Evolutionary conservation across 345 rosid species (phyloP), one percentile per base, ranked within the genome.

Genomic region (Stellera chamaejasme): DNA sequence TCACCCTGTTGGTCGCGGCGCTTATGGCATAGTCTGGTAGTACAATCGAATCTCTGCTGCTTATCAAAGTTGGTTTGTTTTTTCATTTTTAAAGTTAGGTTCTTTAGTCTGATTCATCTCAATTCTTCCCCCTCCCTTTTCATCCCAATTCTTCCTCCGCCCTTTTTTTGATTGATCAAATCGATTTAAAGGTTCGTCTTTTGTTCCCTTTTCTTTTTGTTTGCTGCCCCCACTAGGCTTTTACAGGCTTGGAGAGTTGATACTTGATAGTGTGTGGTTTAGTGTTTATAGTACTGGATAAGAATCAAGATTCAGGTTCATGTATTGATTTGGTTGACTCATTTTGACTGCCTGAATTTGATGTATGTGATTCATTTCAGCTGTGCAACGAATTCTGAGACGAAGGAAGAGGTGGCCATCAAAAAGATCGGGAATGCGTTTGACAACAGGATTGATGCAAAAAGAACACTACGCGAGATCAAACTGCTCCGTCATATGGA

Each of bases 341-440:
- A 14, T 49, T 4, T 4, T 32, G 9, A 32, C 39, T 32, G 6
- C 9, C 39, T 32, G 39, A 27, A 59, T 48, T 19, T 42, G 39
- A 3, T 39, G 6, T 13, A 49, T 47, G 39, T 32, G 53, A 6
- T 10, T 48, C 28, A n/a, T 44, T 54, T 63, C 79, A 93, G 97
- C 58, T 89, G 96, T 69, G 94, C 96, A 0, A 71, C 54, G 50
- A 80, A 91, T 64, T 76, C 90, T 2, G 88, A 77, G 78, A 85
- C 98, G 6, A 66, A 73, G 45, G 96, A 93, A 72, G 94, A 82
- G 46, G 96, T 89, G 53, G 96, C 97, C 2, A 82, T 89, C 59
- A 93, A 93, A 82, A 93, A 89, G 81, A 83, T 89, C 58, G 80
- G 80, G 43, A 93, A 84, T 62, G 96, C 99, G 2, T 93, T 93